phyloP scores from a whole-genome alignment of 257 asterid genomes.

The Lantana camara region DNA sequence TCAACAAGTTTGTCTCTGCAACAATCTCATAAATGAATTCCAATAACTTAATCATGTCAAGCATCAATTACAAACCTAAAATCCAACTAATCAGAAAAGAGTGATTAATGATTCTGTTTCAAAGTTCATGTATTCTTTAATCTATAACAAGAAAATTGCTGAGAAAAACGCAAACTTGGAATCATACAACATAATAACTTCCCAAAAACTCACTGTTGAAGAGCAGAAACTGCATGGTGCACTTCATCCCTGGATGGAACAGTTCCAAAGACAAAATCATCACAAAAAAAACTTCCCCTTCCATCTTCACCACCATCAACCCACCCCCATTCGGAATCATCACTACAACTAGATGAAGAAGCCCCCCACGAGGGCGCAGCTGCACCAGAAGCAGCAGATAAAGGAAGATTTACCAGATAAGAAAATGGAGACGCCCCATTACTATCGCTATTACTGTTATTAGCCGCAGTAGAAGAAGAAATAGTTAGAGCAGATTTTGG shows the following conservation, averaged over 20 bases:
- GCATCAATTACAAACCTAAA: neutral
- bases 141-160: neutral
- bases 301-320: constrained; percentile 41
- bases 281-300: constrained; percentile 24
- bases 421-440: constrained; percentile 29
- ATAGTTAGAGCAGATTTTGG: constrained; percentile 31
- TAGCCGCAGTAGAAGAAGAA: constrained; percentile 26
- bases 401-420: constrained; percentile 28
- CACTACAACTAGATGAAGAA: constrained; percentile 36
- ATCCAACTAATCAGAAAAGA: neutral
- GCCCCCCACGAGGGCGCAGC: constrained; percentile 32
- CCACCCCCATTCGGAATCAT: constrained; percentile 65
- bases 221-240: constrained; percentile 64
- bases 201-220: constrained; percentile 55
- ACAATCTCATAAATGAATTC: neutral
- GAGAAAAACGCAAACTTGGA: neutral
- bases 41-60: neutral
- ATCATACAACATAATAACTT: neutral
- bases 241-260: constrained; percentile 73
- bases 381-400: constrained; percentile 32
- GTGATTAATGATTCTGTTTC: neutral
- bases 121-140: neutral
- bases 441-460: neutral
- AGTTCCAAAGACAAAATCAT: constrained; percentile 55
- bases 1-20: neutral